phyloP scores from a whole-genome alignment of 1,139 yeast species.

The Candida sp. region DNA sequence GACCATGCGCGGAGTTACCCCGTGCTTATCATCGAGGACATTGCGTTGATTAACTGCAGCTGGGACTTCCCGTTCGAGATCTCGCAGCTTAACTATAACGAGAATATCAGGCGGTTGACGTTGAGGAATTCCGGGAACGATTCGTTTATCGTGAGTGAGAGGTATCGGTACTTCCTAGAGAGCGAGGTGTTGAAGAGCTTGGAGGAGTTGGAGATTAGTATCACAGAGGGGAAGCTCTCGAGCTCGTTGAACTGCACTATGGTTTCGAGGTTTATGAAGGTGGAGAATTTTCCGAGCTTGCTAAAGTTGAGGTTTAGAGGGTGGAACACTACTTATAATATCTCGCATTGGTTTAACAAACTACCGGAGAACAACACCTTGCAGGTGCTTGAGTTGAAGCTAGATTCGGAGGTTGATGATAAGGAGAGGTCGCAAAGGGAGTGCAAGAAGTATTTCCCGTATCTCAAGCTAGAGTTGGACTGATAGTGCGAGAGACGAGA shows the following conservation, averaged over 20 bases:
- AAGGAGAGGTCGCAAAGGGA: neutral
- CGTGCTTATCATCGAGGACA: conserved; percentile 10
- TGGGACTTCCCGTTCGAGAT: conserved; percentile 51
- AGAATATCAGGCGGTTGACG: conserved; percentile 22
- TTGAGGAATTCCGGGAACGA: conserved; percentile 31
- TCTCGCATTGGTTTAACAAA: neutral
- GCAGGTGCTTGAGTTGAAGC: neutral
- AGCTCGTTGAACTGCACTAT: neutral
- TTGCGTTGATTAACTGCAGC: conserved; percentile 37
- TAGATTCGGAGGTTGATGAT: neutral
- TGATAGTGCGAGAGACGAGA: no score
- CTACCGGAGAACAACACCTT: neutral
- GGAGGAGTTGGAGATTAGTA: conserved; percentile 9
- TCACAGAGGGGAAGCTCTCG: neutral
- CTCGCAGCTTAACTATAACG: conserved; percentile 33
- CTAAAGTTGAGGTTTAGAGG: neutral
- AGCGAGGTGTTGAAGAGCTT: conserved; percentile 23
- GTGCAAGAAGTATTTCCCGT: neutral
- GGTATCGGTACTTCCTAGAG: conserved; percentile 35
- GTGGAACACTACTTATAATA: neutral
- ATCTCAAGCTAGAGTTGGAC: neutral
- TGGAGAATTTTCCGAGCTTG: neutral
- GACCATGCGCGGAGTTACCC: conserved; percentile 15
- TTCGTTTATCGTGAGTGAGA: conserved; percentile 40
- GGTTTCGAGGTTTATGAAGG: neutral